These are phyloP conservation scores for Naganishia randhawae DNA, from an alignment of 768 basidiomycete genomes.

Conservation along the genomic window DNA sequence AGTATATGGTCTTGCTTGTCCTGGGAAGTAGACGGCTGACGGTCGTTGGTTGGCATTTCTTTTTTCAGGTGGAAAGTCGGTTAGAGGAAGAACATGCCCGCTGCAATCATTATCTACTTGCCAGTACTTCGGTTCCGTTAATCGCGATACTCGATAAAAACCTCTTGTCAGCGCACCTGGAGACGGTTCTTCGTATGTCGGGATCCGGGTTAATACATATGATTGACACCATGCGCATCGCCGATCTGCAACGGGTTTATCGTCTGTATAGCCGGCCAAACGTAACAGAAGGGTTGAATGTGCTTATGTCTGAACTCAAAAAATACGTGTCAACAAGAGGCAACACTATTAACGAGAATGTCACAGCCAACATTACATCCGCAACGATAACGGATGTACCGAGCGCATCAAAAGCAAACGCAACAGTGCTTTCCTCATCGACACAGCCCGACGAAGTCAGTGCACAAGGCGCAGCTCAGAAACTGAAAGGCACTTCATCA, in stretches of 20 bases:
- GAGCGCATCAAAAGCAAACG: constrained; percentile 54
- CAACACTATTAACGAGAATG: constrained; percentile 64
- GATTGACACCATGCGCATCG: constrained; percentile 73
- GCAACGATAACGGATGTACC: constrained; percentile 2
- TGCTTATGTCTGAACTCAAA: constrained; percentile 65
- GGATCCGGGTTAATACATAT: constrained; percentile 81
- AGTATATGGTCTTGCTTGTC: constrained; percentile 40
- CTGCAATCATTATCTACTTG: constrained; percentile 77
- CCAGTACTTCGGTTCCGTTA: constrained; percentile 66
- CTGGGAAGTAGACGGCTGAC: background rate
- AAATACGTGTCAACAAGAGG: constrained; percentile 71
- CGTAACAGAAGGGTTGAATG: constrained; percentile 65
- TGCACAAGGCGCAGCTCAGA: constrained; percentile 15
- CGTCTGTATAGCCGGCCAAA: constrained; percentile 61
- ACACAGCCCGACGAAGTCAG: constrained; percentile 1
- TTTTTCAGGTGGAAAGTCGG: constrained; percentile 67
- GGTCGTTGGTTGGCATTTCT: background rate
- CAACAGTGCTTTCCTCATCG: constrained; percentile 52
- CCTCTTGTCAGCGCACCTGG: constrained; percentile 72
- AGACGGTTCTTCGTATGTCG: constrained; percentile 69
- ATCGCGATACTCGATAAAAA: constrained; percentile 70
- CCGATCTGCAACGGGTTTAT: constrained; percentile 75
- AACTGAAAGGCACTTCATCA: constrained; percentile 1
- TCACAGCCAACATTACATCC: constrained; percentile 36
- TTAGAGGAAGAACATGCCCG: constrained; percentile 79